Conservation (phyloP, 208 protist genomes). For the Leishmania turanica region DNA sequence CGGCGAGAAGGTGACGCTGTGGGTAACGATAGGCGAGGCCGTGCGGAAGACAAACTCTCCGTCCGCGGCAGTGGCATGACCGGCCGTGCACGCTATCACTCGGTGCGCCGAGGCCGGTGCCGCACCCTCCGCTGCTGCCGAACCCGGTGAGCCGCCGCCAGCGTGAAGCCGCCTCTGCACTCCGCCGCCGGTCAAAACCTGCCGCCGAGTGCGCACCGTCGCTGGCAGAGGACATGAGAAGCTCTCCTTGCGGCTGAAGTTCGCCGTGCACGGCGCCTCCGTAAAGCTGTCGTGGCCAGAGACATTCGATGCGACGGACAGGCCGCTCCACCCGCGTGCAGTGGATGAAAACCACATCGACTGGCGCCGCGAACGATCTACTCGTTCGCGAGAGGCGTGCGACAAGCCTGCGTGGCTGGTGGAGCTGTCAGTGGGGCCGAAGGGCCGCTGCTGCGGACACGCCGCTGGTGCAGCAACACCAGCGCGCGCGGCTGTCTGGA, state of each 20-base stretch:
- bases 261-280: not conserved
- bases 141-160: not conserved
- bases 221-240: conserved; percentile 26
- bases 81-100: not conserved
- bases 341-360: not conserved
- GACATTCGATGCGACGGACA: not conserved
- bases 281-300: conserved; percentile 15
- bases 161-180: not conserved
- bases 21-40: not conserved
- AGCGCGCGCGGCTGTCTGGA: not conserved
- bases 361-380: conserved; percentile 7
- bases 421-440: not conserved
- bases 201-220: conserved; percentile 9
- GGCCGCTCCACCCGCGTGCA: not conserved
- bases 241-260: conserved; percentile 20
- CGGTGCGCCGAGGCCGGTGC: not conserved
- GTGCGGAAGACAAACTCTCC: not conserved
- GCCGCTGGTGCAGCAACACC: not conserved
- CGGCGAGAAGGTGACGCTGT: conserved; percentile 2
- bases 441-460: not conserved
- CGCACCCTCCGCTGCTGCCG: not conserved
- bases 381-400: not conserved
- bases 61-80: not conserved
- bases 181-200: not conserved
- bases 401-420: not conserved